Conservation (phyloP, 2,329 filamentous ascomycete genomes). For the Fusarium sp. region DNA sequence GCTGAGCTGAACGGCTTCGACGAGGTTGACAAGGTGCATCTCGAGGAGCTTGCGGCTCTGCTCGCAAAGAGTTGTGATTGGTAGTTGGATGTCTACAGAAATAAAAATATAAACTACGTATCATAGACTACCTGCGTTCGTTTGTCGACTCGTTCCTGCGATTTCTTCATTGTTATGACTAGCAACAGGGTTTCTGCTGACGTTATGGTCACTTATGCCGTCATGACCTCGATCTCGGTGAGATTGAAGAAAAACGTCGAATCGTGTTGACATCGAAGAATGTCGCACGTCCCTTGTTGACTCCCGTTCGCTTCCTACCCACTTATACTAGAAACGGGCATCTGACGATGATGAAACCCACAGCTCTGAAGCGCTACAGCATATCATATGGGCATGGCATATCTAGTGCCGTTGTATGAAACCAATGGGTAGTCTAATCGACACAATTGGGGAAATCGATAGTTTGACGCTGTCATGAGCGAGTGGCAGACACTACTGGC, state of each 20-base stretch:
- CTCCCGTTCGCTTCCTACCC: not conserved
- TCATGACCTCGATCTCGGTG: constrained; percentile 4
- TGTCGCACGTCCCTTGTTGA: constrained; percentile 6
- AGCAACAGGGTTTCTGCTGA: not conserved
- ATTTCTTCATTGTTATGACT: no score
- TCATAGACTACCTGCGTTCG: not conserved
- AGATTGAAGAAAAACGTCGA: not conserved
- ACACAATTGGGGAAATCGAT: constrained; percentile 7
- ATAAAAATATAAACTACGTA: constrained; percentile 4
- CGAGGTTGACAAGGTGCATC: constrained; percentile 69
- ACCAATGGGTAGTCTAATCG: constrained; percentile 19
- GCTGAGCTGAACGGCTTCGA: constrained; percentile 74
- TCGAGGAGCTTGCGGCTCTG: constrained; percentile 74
- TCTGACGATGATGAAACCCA: constrained; percentile 19
- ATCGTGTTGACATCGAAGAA: constrained; percentile 16
- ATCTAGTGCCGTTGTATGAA: constrained; percentile 21
- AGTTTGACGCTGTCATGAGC: constrained; percentile 14
- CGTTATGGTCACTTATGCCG: not conserved
- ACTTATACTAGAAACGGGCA: constrained; percentile 30
- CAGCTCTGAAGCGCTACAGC: constrained; percentile 15
- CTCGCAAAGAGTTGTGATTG: constrained; percentile 73
- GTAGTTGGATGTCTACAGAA: constrained; percentile 50
- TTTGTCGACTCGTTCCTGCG: not conserved
- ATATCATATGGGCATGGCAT: constrained; percentile 17
- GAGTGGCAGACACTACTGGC: constrained; percentile 24